phyloP scores from a whole-genome alignment of 306 rosid genomes.

The Rosa lucieae region DNA sequence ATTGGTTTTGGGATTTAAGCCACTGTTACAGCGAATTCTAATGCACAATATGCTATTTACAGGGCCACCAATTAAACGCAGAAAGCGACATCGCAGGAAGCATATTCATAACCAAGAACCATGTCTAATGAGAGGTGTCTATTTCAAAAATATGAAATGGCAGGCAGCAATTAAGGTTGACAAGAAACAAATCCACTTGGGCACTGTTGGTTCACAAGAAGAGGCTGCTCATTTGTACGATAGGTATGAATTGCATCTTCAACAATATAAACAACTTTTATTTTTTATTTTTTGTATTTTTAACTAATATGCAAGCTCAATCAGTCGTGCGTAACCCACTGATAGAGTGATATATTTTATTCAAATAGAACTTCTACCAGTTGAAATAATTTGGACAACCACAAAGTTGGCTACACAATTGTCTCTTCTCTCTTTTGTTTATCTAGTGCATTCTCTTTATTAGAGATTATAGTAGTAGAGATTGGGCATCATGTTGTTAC shows the following conservation, averaged over 20 bases:
- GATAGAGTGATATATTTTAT: not conserved
- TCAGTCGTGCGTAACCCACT: not conserved
- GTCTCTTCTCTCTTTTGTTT: not conserved
- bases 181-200: conserved; percentile 96
- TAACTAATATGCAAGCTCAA: not conserved
- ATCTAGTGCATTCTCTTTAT: not conserved
- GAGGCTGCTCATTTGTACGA: conserved; percentile 93
- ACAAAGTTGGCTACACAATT: not conserved
- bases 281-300: not conserved
- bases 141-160: conserved; percentile 96
- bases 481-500: not conserved
- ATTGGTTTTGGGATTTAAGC: conserved; percentile 1
- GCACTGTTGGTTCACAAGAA: conserved; percentile 91
- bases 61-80: conserved; percentile 83
- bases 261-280: not conserved
- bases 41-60: conserved; percentile 20
- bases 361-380: not conserved
- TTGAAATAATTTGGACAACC: conserved; percentile 4
- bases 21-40: not conserved
- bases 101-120: conserved; percentile 69
- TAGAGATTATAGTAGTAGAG: not conserved
- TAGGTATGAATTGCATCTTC: conserved; percentile 42
- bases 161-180: conserved; percentile 97
- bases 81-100: conserved; percentile 87
- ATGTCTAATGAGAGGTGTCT: conserved; percentile 85